Conservation (phyloP, 495 filamentous ascomycete genomes). For the Penicillium daleae region DNA sequence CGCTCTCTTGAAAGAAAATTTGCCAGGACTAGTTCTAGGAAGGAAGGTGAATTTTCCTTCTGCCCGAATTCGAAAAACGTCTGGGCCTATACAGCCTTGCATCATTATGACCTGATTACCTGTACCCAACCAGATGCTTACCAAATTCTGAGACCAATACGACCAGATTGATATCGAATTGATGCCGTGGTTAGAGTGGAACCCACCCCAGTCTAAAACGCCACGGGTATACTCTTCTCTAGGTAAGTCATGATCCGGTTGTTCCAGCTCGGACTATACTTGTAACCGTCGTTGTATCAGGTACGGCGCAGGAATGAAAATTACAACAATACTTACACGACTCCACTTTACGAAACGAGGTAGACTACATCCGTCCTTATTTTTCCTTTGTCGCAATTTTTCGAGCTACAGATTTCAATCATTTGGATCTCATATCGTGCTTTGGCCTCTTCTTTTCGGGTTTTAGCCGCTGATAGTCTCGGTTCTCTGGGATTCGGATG, state of each 20-base stretch:
- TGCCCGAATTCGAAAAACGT: background rate
- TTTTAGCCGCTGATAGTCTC: background rate
- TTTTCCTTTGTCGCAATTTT: background rate
- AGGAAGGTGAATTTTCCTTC: background rate
- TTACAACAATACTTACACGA: conserved; percentile 15
- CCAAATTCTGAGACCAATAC: background rate
- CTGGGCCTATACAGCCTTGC: background rate
- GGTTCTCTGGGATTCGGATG: background rate
- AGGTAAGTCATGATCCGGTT: background rate
- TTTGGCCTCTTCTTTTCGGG: background rate
- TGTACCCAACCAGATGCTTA: background rate
- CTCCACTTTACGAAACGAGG: conserved; percentile 7
- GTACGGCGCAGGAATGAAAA: conserved; percentile 15
- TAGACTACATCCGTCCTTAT: conserved; percentile 4
- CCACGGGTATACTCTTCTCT: background rate
- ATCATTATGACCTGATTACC: background rate
- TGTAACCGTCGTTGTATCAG: conserved; percentile 7
- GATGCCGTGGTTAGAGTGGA: background rate
- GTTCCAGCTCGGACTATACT: background rate
- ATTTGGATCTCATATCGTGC: background rate
- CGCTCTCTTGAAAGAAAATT: background rate
- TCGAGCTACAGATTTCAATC: background rate
- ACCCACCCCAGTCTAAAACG: background rate
- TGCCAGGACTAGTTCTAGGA: background rate
- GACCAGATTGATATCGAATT: background rate